Evolutionary conservation across 768 basidiomycete genomes (phyloP), one percentile per base, ranked within the genome.

Genomic region (Collybia mongolica): DNA sequence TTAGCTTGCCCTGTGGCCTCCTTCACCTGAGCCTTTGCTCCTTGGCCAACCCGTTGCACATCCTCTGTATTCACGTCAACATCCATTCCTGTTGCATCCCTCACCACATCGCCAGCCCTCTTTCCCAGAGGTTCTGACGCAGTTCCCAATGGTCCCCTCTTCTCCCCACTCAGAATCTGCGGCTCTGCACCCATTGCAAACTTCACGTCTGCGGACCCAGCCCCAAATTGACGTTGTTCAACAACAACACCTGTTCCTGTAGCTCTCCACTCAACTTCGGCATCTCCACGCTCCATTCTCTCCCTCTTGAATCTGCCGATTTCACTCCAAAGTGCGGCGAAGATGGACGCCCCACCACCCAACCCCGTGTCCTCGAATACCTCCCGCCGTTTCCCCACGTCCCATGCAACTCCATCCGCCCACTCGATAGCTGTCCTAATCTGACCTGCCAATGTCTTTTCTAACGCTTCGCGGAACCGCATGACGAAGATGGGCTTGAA

Each of bases 181-280:
- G 88, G 88, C 65, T 86, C 86, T 5, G 78, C 83, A 2, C 88
- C 88, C 69, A 89, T 67, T 0, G 86, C 88, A 42, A 90, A 77
- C 43, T 57, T 46, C 19, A 59, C 53, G 20, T 53, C 44, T 9
- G 56, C 58, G 38, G 60, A 60, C 14, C 61, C 68, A 35, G 65
- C 63, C 2, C 59, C 65, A 36, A 14, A 41, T 14, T 53, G 51
- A 0, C 54, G 52, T 32, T 78, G 79, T 57, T 83, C 77, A 38
- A 81, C 74, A 43, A 89, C 68, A 6, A 89, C 52, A 0, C 88
- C 88, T 0, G 82, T 83, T 0, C 87, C 79, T 0, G 87, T 88
- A 2, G 80, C 79, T 20, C 60, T 67, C 75, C 77, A 77, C 0
- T 73, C 80, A 1, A 68, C 60, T 51, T 73, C 64, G 20, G 73